phyloP scores from a whole-genome alignment of 345 rosid genomes.

The Psidium guajava region DNA sequence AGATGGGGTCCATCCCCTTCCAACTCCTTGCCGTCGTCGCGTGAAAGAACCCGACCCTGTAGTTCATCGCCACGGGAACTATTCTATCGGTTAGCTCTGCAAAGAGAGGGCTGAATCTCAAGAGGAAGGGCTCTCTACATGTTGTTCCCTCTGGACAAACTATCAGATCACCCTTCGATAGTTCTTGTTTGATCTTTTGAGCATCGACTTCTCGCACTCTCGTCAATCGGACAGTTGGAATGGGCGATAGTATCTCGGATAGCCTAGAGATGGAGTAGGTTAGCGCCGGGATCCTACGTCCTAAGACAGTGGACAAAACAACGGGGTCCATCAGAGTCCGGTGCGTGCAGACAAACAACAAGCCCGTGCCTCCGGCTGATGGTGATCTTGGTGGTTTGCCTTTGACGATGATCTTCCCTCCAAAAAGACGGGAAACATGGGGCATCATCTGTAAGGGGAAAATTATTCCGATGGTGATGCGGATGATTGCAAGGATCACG shows the following conservation, averaged over 20 bases:
- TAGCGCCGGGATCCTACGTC: conserved; percentile 71
- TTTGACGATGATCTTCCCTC: conserved; percentile 52
- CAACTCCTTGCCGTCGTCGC: conserved; percentile 31
- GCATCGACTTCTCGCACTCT: conserved; percentile 60
- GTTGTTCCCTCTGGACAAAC: conserved; percentile 45
- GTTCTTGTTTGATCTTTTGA: conserved; percentile 38
- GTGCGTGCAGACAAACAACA: conserved; percentile 78
- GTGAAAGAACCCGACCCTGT: conserved; percentile 50
- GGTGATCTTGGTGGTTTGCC: conserved; percentile 64
- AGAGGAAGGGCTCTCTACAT: conserved; percentile 32
- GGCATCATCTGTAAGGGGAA: conserved; percentile 68
- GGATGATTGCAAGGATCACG: conserved; percentile 37
- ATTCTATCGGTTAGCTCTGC: conserved; percentile 34
- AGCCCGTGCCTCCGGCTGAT: conserved; percentile 25
- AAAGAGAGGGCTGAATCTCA: conserved; percentile 36
- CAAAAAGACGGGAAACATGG: conserved; percentile 38
- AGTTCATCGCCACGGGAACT: conserved; percentile 45
- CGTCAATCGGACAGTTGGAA: conserved; percentile 70
- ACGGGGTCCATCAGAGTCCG: conserved; percentile 89
- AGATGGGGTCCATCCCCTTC: conserved; percentile 31
- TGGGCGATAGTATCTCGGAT: conserved; percentile 74
- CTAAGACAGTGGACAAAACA: conserved; percentile 49
- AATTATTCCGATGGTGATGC: conserved; percentile 36
- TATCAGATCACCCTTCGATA: conserved; percentile 25
- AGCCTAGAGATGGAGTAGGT: conserved; percentile 74